phyloP scores from a whole-genome alignment of 305 asterid genomes.

The Plantago coronopus region DNA sequence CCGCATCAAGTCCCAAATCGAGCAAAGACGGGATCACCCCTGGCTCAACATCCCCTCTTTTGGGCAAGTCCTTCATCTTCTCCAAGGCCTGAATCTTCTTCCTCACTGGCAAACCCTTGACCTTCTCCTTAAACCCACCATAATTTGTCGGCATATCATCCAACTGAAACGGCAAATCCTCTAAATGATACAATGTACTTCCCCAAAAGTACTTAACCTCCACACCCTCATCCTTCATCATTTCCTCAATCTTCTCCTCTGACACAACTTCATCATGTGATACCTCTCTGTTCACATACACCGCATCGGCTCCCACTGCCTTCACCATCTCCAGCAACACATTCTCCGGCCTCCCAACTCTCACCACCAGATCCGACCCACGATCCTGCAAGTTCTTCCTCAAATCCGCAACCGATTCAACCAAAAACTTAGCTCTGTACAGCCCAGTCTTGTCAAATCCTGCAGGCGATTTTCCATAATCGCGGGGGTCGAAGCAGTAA shows the following conservation, averaged over 20 bases:
- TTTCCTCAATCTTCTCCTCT: conserved; percentile 77
- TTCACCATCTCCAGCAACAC: conserved; percentile 75
- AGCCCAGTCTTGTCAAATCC: conserved; percentile 98
- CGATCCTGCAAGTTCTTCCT: conserved; percentile 60
- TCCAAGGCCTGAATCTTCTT: conserved; percentile 75
- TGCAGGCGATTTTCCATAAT: conserved; percentile 82
- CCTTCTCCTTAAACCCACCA: conserved; percentile 86
- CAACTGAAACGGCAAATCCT: conserved; percentile 88
- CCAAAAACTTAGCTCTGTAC: conserved; percentile 65
- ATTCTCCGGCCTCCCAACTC: conserved; percentile 84
- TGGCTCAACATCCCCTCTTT: conserved; percentile 76
- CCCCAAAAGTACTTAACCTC: conserved; percentile 96
- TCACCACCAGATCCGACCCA: conserved; percentile 89
- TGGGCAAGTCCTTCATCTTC: conserved; percentile 76
- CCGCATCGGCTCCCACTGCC: conserved; percentile 86
- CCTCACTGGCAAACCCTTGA: conserved; percentile 73
- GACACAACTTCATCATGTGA: conserved; percentile 75
- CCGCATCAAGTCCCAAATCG: conserved; percentile 94
- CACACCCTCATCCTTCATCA: conserved; percentile 82
- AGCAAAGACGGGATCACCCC: conserved; percentile 88
- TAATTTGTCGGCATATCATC: conserved; percentile 80
- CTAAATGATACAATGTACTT: conserved; percentile 91
- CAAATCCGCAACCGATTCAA: conserved; percentile 73
- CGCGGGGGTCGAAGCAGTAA: conserved; percentile 95
- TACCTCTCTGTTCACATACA: conserved; percentile 80